A percentile compares a stretch with the other conserved stretches of the same genome.
phyloP scores from a whole-genome alignment of 345 rosid genomes.

The Abelmoschus esculentus region DNA sequence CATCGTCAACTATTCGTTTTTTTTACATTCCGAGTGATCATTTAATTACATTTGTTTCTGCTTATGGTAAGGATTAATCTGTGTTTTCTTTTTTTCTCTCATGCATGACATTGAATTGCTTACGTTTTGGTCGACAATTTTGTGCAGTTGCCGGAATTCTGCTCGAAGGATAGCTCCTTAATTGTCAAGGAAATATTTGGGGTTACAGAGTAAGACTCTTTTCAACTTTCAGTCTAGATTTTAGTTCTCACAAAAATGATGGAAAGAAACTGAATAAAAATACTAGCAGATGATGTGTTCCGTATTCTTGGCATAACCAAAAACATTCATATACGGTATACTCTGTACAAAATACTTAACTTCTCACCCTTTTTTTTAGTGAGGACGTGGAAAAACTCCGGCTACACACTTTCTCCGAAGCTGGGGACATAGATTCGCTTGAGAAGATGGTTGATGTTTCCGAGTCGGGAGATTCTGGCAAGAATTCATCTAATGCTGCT shows the following conservation, averaged over 20 bases:
- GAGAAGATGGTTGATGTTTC: slow-evolving; percentile 73
- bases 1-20: neutral
- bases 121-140: slow-evolving; percentile 13
- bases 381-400: slow-evolving; percentile 79
- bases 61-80: neutral
- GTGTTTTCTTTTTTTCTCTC: neutral
- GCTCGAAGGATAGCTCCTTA: slow-evolving; percentile 66
- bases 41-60: neutral
- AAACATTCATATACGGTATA: neutral
- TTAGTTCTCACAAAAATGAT: neutral
- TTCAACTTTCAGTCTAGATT: neutral
- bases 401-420: slow-evolving; percentile 65
- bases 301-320: neutral
- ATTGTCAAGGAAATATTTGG: slow-evolving; percentile 89
- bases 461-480: slow-evolving; percentile 39
- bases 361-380: slow-evolving; percentile 26
- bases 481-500: slow-evolving; percentile 15
- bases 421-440: slow-evolving; percentile 74
- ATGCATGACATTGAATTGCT: neutral
- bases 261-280: slow-evolving; percentile 9
- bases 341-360: neutral
- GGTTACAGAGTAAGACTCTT: slow-evolving; percentile 65
- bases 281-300: neutral
- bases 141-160: slow-evolving; percentile 79
- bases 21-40: neutral